A percentile compares a stretch with the other conserved stretches of the same genome.
Evolutionary conservation across 441 rosid genomes (phyloP).

Genomic region (Pelargonium myrrhifolium): DNA sequence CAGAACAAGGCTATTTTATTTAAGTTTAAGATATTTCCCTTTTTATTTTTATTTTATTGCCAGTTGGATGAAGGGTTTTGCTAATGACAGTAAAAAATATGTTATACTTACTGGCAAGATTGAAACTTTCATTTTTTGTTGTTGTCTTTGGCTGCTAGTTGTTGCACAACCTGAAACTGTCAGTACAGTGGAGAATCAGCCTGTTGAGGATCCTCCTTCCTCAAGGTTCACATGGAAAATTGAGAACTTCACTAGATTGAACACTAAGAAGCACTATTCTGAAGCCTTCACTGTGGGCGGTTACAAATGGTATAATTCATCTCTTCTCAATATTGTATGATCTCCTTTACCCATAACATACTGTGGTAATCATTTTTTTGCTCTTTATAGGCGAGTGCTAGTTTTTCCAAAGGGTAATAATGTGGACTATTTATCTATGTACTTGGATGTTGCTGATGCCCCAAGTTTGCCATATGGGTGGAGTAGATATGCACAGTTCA

Average conservation of each 20-base stretch:
- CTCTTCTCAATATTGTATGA: background rate
- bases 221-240: constrained; percentile 79
- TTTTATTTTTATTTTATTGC: background rate
- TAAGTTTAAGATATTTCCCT: background rate
- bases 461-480: constrained; percentile 70
- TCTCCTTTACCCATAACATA: constrained; percentile 15
- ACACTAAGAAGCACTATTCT: constrained; percentile 81
- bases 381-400: constrained; percentile 61
- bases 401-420: constrained; percentile 93
- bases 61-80: background rate
- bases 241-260: constrained; percentile 62
- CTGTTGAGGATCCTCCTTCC: constrained; percentile 69
- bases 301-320: constrained; percentile 63
- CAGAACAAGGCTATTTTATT: background rate
- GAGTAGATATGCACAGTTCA: constrained; percentile 89
- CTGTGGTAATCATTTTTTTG: constrained; percentile 8
- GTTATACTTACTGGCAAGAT: constrained; percentile 20
- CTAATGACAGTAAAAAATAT: background rate
- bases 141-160: constrained; percentile 12
- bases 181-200: constrained; percentile 57
- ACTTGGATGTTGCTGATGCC: constrained; percentile 87
- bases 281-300: constrained; percentile 68
- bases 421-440: constrained; percentile 90
- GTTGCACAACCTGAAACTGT: constrained; percentile 63
- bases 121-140: constrained; percentile 22